A percentile compares a stretch with the other conserved stretches of the same genome.
Conservation (phyloP, 75 land plant genomes). For the Larix kaempferi region DNA sequence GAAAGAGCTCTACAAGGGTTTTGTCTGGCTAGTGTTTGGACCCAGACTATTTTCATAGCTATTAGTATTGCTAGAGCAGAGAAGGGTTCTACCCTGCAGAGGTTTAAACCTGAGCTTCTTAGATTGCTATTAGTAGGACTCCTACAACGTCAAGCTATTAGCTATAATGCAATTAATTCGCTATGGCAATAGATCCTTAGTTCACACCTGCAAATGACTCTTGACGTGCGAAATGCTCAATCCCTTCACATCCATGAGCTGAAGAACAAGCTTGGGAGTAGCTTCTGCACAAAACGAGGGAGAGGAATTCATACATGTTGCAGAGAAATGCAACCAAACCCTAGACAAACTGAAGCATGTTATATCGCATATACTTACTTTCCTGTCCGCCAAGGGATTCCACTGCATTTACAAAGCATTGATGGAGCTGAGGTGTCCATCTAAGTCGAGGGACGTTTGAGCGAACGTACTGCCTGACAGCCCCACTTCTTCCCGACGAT, state of each 20-base stretch:
- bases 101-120: background rate
- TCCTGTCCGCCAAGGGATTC: constrained; percentile 77
- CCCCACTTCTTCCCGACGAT: too few species aligned
- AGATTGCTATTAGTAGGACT: too few species aligned
- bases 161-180: too few species aligned
- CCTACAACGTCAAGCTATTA: too few species aligned
- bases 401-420: constrained; percentile 62
- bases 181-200: too few species aligned
- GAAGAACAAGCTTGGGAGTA: constrained; percentile 38
- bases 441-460: constrained; percentile 68
- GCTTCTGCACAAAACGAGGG: constrained; percentile 16
- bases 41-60: background rate
- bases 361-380: constrained; percentile 35
- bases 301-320: too few species aligned
- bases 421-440: constrained; percentile 82
- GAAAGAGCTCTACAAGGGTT: too few species aligned
- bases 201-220: constrained; percentile 23
- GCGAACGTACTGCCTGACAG: constrained; percentile 49
- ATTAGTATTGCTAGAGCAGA: background rate
- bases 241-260: constrained; percentile 38
- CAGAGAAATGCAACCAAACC: too few species aligned
- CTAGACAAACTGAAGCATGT: too few species aligned
- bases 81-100: too few species aligned
- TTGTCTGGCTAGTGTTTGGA: too few species aligned
- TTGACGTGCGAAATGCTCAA: constrained; percentile 32